These are phyloP conservation scores for Aspergillus kassunensis DNA, from an alignment of 495 filamentous ascomycete genomes.

Conservation along the genomic window DNA sequence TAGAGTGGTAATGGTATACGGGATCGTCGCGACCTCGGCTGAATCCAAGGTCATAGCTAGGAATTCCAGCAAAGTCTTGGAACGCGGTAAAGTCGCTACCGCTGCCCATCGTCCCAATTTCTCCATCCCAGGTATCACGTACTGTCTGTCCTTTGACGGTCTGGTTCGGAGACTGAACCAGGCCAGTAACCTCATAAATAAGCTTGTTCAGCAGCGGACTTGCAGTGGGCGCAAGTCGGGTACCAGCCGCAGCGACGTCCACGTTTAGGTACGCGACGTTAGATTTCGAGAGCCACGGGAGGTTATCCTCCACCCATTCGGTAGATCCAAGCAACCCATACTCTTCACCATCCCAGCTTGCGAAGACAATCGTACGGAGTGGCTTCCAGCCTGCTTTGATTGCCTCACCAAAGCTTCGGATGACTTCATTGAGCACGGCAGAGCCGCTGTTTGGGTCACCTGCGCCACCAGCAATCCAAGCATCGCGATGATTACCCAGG, in stretches of 20 bases:
- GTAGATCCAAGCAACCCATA: slow-evolving; percentile 68
- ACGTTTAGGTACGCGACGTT: slow-evolving; percentile 74
- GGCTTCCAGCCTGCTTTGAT: slow-evolving; percentile 78
- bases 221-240: slow-evolving; percentile 43
- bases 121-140: slow-evolving; percentile 54
- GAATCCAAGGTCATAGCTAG: slow-evolving; percentile 62
- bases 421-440: slow-evolving; percentile 82
- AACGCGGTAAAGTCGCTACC: slow-evolving; percentile 75
- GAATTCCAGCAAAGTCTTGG: slow-evolving; percentile 67
- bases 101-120: slow-evolving; percentile 64
- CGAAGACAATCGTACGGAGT: slow-evolving; percentile 72
- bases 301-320: slow-evolving; percentile 77
- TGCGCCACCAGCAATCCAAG: slow-evolving; percentile 87
- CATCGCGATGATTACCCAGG: slow-evolving; percentile 94
- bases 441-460: slow-evolving; percentile 85
- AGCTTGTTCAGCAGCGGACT: slow-evolving; percentile 76
- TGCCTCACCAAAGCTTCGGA: slow-evolving; percentile 76
- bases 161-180: slow-evolving; percentile 76
- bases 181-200: slow-evolving; percentile 62
- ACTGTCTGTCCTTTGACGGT: slow-evolving; percentile 63
- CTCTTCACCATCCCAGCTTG: slow-evolving; percentile 75
- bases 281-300: slow-evolving; percentile 74
- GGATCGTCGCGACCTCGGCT: slow-evolving; percentile 35
- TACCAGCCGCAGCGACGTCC: slow-evolving; percentile 57
- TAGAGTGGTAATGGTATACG: slow-evolving; percentile 74